phyloP scores from a whole-genome alignment of 768 basidiomycete genomes.

The Psilocybe tampanensis region DNA sequence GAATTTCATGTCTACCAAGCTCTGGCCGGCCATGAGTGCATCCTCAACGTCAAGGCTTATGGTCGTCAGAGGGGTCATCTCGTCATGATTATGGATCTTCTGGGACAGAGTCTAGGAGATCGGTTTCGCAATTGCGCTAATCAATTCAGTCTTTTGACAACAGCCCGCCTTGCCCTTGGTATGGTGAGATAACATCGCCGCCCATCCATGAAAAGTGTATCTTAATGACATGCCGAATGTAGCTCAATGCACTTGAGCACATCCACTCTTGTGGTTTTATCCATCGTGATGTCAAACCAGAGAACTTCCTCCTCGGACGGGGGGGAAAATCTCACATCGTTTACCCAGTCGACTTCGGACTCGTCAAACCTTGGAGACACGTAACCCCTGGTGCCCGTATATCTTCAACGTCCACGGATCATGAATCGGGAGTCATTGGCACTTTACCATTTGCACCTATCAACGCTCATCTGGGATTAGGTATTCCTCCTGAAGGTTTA shows the following conservation, averaged over 20 bases:
- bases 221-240: not conserved
- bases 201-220: not conserved
- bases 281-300: slow-evolving; percentile 11
- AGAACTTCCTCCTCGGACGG: slow-evolving; percentile 2
- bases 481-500: not conserved
- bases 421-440: not conserved
- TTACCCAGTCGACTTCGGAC: slow-evolving; percentile 2
- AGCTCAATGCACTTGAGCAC: slow-evolving; percentile 7
- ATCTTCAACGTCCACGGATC: not conserved
- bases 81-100: slow-evolving; percentile 7
- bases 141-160: slow-evolving; percentile 4
- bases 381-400: not conserved
- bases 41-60: slow-evolving; percentile 1
- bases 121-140: slow-evolving; percentile 1
- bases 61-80: not conserved
- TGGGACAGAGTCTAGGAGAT: slow-evolving; percentile 1
- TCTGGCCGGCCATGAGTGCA: slow-evolving; percentile 1
- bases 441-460: slow-evolving; percentile 1
- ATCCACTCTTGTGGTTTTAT: slow-evolving; percentile 5
- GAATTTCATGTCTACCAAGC: slow-evolving; percentile 5
- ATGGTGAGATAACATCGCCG: not conserved
- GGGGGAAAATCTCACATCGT: not conserved
- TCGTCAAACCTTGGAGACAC: not conserved
- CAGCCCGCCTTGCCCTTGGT: not conserved
- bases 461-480: slow-evolving; percentile 4